Conservation (phyloP, 2,329 filamentous ascomycete genomes). For the Mycosphaerella sp. region DNA sequence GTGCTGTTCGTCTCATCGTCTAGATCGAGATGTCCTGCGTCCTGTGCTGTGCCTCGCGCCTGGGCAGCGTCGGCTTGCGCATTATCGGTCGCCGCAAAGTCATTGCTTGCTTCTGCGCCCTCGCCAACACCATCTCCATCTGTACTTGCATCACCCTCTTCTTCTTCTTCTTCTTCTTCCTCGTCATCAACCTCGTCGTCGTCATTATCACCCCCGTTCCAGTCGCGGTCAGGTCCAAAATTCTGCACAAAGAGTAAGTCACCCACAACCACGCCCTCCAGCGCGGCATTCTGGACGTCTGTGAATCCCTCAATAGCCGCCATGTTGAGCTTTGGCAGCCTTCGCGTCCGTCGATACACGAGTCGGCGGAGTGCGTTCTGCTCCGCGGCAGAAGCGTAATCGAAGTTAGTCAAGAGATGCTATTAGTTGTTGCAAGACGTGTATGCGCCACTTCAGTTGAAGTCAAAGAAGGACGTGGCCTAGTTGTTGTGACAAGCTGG, state of each 20-base stretch:
- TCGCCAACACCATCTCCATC: constrained; percentile 1
- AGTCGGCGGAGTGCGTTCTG: background rate
- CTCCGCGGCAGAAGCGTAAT: background rate
- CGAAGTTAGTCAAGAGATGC: background rate
- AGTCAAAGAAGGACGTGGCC: background rate
- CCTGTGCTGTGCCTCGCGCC: too few relatives aligned
- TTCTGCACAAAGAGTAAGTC: constrained; percentile 19
- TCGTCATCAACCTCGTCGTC: constrained; percentile 9
- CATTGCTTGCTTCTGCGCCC: background rate
- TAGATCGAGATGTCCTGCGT: too few relatives aligned
- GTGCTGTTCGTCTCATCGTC: too few relatives aligned
- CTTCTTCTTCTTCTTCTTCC: constrained; percentile 9
- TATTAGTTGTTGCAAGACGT: background rate
- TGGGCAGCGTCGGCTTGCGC: too few relatives aligned
- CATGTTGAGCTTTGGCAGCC: constrained; percentile 9
- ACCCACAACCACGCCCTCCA: constrained; percentile 18
- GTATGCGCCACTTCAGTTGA: background rate
- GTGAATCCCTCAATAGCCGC: constrained; percentile 18
- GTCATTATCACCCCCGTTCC: background rate
- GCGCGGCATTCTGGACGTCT: constrained; percentile 11
- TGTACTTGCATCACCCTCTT: constrained; percentile 4
- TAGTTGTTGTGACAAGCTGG: background rate
- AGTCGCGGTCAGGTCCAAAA: background rate
- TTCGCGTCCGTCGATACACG: background rate
- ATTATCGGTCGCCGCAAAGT: background rate